Base-by-base conservation (phyloP, 768 basidiomycete species). In the Pleurotus platypus region DNA sequence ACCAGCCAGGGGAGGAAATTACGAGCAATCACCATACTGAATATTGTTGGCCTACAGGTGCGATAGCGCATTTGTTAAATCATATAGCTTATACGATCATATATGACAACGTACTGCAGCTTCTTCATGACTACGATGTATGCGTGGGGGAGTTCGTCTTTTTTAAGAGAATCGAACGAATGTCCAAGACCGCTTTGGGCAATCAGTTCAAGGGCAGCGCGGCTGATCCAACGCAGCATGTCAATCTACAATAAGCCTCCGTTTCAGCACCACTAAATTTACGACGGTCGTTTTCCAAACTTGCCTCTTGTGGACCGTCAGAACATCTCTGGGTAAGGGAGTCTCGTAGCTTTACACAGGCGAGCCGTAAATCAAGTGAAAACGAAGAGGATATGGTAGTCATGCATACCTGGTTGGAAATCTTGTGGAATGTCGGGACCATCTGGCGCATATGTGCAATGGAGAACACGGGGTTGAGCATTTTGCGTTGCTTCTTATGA, bases 381-480 rank as follows among this genome's bases (percentile, higher is more conserved):
- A 3, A 11, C 11, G 8, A 11, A 35, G 9, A 35, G 30, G 8
- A 8, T 9, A 35, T 8, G 35, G 39, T 5, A 18, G 9, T 13
- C 13, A 18, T 18, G 7, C 53, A 37, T 24, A 55, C 53, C 20
- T 40, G 20, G 24, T 22, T 13, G 24, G 37, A 18, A 12, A 72
- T 63, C 18, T 64, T 38, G 53, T 63, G 62, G 54, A 70, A 67
- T 12, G 62, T 58, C 18, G 70, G 68, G 12, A 71, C 62, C 61
- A 71, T 63, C 7, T 65, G 56, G 26, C 72, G 72, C 60, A 75
- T 61, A 51, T 70, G 69, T n/a, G 66, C 66, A 18, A 61, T 62
- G 13, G 71, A 72, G 59, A 74, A 75, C 7, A 71, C 68, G 0
- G 69, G 66, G 26, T 72, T 73, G 49, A 75, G 64, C 61, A 75